These are phyloP conservation scores for Aegilops tauschii DNA, from an alignment of 176 grass and related monocot species.

Conservation along the genomic window DNA sequence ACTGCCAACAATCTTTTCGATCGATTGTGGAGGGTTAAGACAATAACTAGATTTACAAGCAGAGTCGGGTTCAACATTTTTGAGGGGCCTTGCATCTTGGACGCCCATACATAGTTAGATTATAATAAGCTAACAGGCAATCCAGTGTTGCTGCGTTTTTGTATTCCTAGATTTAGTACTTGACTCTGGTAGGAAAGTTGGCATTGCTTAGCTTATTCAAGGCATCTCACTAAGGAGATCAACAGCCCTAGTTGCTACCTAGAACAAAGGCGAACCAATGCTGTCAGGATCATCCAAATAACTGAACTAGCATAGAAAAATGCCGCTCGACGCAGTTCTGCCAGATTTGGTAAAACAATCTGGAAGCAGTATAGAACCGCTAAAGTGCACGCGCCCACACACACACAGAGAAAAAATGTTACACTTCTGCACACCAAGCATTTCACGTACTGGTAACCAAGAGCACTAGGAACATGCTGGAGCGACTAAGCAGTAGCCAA, in stretches of 20 bases:
- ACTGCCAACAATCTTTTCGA: background rate
- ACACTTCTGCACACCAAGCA: background rate
- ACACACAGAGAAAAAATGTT: background rate
- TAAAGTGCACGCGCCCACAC: background rate
- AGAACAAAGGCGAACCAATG: background rate
- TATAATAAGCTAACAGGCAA: background rate
- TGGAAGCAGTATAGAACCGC: background rate
- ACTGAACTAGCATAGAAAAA: background rate
- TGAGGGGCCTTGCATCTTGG: background rate
- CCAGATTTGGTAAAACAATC: background rate
- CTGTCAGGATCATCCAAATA: background rate
- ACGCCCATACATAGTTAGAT: background rate
- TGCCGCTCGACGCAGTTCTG: background rate
- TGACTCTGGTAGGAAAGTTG: background rate
- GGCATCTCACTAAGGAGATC: background rate
- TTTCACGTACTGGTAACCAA: constrained; percentile 1
- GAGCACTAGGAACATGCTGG: background rate
- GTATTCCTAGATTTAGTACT: background rate
- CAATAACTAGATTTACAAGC: constrained; percentile 14
- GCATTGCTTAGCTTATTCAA: constrained; percentile 3
- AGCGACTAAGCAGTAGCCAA: background rate
- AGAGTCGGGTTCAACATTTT: background rate
- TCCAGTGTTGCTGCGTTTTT: background rate
- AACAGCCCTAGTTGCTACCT: background rate
- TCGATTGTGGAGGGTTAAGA: background rate